Base-by-base conservation (phyloP, 2,329 filamentous ascomycete genomes). In the Lecanosticta acicola region DNA sequence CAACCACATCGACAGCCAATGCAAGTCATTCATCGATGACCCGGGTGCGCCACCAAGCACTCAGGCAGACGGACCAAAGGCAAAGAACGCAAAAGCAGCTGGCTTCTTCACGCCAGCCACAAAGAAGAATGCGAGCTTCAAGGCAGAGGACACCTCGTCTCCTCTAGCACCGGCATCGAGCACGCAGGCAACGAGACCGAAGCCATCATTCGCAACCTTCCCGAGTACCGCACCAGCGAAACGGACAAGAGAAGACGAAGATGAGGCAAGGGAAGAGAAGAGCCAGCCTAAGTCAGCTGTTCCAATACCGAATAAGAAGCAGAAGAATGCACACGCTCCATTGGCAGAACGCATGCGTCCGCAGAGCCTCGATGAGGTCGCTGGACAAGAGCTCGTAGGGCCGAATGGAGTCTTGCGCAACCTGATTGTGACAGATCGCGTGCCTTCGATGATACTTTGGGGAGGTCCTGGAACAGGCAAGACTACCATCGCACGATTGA, bases 361-460 rank as follows among this genome's bases (percentile, higher is more conserved):
- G 1, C 76, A 75, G 45, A 85, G 77, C 0, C 76, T 98, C 5
- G 87, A 96, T 60, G 84, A 95, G 13, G 85, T 97, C 2, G 89
- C 77, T 54, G 93, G 93, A 0, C 93, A 98, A 68, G 88, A 95
- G 36, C 79, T 98, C 0, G 90, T 98, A 1, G 91, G 89, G 0
- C 79, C 81, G 0, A 72, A 81, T 24, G 93, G 93, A n/a, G 80
- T 97, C 4, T 74, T 98, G 35, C 82, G 91, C 3, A 83, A 84
- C 21, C 76, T 97, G 48, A 94, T 98, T 55, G 86, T 95, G 60
- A 78, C 84, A 48, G 84, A 93, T 59, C 79, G 85, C 3, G 81
- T 97, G 24, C 91, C 93, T 0, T 94, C 87, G 11, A 95, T 98
- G 87, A 89, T 98, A 33, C 74, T 98, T 11, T 98, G 93, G 87